Percentiles rank a stretch among this genome's conserved stretches.
Conservation (phyloP, 1,139 yeast genomes). For the Suzukiozyma palmioleophila region DNA sequence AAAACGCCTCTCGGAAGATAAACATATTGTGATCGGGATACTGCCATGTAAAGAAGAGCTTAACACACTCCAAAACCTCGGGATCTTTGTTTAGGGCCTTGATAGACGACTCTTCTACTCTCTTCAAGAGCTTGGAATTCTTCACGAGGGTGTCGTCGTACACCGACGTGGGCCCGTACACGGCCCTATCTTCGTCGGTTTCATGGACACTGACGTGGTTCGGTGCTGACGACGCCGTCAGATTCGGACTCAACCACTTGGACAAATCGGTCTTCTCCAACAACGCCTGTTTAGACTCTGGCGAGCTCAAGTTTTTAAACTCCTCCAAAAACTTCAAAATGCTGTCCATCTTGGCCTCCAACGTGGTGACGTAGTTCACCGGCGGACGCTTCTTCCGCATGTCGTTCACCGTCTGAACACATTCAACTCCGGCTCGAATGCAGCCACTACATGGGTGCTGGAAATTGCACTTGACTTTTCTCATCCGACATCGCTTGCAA, state of each 20-base stretch:
- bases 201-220: slow-evolving; percentile 9
- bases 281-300: slow-evolving; percentile 19
- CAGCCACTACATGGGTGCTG: slow-evolving; percentile 51
- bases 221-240: background rate
- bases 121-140: slow-evolving; percentile 14
- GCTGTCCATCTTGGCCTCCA: slow-evolving; percentile 26
- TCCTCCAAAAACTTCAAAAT: slow-evolving; percentile 22
- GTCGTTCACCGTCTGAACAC: slow-evolving; percentile 48
- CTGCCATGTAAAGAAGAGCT: slow-evolving; percentile 59
- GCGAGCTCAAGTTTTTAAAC: slow-evolving; percentile 17
- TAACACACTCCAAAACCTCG: slow-evolving; percentile 46
- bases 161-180: slow-evolving; percentile 51
- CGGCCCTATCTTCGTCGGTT: slow-evolving; percentile 22
- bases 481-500: slow-evolving; percentile 49
- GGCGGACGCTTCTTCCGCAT: slow-evolving; percentile 51
- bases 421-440: slow-evolving; percentile 38
- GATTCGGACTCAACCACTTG: slow-evolving; percentile 8
- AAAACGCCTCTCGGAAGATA: slow-evolving; percentile 61
- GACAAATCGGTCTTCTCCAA: slow-evolving; percentile 18
- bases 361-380: slow-evolving; percentile 41
- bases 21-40: slow-evolving; percentile 64
- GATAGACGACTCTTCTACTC: slow-evolving; percentile 18
- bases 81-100: slow-evolving; percentile 29
- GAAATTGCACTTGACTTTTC: slow-evolving; percentile 52
- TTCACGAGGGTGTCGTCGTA: slow-evolving; percentile 33